Conservation (phyloP, 768 basidiomycete species). For the Tricholoma hemisulphureum region DNA sequence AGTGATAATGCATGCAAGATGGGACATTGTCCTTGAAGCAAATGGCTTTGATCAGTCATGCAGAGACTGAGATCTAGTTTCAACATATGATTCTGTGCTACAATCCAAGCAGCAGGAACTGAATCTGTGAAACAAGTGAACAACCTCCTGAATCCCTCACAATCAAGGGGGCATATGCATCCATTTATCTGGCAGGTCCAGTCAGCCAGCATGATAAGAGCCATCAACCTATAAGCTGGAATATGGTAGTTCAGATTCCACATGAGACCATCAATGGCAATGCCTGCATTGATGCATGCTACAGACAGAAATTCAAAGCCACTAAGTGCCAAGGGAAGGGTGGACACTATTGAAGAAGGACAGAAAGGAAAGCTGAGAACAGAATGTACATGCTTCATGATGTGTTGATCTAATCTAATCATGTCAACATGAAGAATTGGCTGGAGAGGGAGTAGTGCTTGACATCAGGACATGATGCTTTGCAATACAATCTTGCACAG, state of each 20-base stretch:
- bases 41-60: slow-evolving; percentile 7
- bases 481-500: slow-evolving; percentile 21
- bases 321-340: slow-evolving; percentile 7
- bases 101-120: slow-evolving; percentile 13
- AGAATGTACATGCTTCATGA: slow-evolving; percentile 16
- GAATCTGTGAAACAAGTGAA: background rate
- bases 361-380: slow-evolving; percentile 22
- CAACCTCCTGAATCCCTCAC: background rate
- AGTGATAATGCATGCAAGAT: slow-evolving; percentile 11
- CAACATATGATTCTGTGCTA: slow-evolving; percentile 9
- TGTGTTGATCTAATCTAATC: slow-evolving; percentile 8
- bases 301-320: slow-evolving; percentile 26
- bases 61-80: background rate
- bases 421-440: slow-evolving; percentile 18
- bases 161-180: slow-evolving; percentile 4
- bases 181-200: slow-evolving; percentile 15
- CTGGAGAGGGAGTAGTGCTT: slow-evolving; percentile 21
- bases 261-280: slow-evolving; percentile 17
- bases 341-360: slow-evolving; percentile 1
- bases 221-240: slow-evolving; percentile 12
- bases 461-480: slow-evolving; percentile 13
- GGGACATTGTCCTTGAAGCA: slow-evolving; percentile 8
- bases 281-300: slow-evolving; percentile 12
- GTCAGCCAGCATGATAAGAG: slow-evolving; percentile 14
- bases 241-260: slow-evolving; percentile 27